Evolutionary conservation across 164 flowering plant genomes (phyloP).

Genomic region (Vitis labrusca): DNA sequence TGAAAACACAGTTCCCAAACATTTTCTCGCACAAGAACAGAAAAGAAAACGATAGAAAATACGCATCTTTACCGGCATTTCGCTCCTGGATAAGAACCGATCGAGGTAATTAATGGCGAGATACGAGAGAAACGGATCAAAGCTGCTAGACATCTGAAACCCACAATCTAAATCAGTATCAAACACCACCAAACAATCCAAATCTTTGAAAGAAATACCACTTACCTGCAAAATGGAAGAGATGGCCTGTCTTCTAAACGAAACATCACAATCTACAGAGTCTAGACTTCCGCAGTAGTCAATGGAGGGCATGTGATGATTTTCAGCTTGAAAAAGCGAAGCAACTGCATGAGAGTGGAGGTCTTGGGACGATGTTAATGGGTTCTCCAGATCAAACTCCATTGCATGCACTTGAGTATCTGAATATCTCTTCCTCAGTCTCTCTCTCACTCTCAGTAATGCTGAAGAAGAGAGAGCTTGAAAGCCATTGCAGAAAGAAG

Average conservation of each 20-base stretch:
- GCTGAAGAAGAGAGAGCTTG: background rate
- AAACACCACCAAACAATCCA: background rate
- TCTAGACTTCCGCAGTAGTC: slow-evolving; percentile 18
- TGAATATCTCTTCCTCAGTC: background rate
- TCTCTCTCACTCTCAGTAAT: background rate
- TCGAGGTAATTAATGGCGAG: slow-evolving; percentile 74
- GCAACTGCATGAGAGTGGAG: slow-evolving; percentile 20
- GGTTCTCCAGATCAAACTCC: slow-evolving; percentile 69
- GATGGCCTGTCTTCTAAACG: slow-evolving; percentile 37
- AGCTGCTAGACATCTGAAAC: slow-evolving; percentile 29
- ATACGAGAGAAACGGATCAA: slow-evolving; percentile 47
- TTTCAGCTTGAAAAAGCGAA: slow-evolving; percentile 46
- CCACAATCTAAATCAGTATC: background rate
- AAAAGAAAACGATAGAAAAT: background rate
- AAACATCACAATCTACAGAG: slow-evolving; percentile 14
- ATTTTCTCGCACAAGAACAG: too few relatives aligned
- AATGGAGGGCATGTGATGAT: slow-evolving; percentile 56
- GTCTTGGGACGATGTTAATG: slow-evolving; percentile 31
- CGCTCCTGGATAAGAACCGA: slow-evolving; percentile 55
- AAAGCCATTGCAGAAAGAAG: slow-evolving; percentile 10
- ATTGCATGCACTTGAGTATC: slow-evolving; percentile 9
- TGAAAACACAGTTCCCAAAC: background rate
- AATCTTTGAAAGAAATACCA: background rate
- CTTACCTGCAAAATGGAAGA: slow-evolving; percentile 45
- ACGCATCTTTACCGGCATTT: slow-evolving; percentile 39